Conservation (phyloP, 768 basidiomycete genomes). For the Kwoniella botswanensis region DNA sequence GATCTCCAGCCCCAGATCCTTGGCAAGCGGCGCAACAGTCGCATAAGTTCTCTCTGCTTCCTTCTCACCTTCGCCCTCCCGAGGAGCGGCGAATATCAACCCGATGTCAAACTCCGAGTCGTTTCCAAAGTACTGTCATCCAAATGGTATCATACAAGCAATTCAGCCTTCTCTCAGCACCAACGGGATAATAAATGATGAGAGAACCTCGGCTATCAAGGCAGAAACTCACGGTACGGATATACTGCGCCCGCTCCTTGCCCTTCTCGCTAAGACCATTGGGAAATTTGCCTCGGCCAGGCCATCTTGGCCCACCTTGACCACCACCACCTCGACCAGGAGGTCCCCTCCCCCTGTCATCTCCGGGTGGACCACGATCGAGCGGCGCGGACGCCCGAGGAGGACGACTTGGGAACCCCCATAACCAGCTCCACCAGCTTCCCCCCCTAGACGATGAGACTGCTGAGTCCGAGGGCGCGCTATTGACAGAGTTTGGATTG, state of each 20-base stretch:
- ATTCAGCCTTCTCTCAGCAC: too few species aligned
- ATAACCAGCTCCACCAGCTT: too few species aligned
- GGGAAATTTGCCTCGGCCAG: slow-evolving; percentile 16
- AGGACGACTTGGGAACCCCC: too few species aligned
- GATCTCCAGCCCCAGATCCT: slow-evolving; percentile 28
- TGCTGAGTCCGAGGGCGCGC: neutral
- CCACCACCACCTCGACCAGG: slow-evolving; percentile 16
- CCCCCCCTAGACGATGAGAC: neutral
- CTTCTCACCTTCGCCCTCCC: slow-evolving; percentile 16
- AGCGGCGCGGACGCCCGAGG: neutral
- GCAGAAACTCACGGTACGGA: slow-evolving; percentile 23
- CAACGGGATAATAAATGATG: too few species aligned
- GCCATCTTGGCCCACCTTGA: neutral
- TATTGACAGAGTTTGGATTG: neutral
- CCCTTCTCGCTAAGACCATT: slow-evolving; percentile 36
- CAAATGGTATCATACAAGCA: neutral
- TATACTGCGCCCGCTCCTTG: slow-evolving; percentile 31
- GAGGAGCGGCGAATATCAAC: slow-evolving; percentile 39
- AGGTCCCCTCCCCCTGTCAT: slow-evolving; percentile 1
- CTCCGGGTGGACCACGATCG: neutral
- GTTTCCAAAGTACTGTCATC: slow-evolving; percentile 31
- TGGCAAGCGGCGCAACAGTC: slow-evolving; percentile 37
- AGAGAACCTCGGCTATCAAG: too few species aligned
- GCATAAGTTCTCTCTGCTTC: slow-evolving; percentile 40
- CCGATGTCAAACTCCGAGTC: slow-evolving; percentile 38